A percentile compares a stretch with the other conserved stretches of the same genome.
These are phyloP conservation scores for Amanita jacksonii DNA, from an alignment of 768 basidiomycete species.

Conservation along the genomic window DNA sequence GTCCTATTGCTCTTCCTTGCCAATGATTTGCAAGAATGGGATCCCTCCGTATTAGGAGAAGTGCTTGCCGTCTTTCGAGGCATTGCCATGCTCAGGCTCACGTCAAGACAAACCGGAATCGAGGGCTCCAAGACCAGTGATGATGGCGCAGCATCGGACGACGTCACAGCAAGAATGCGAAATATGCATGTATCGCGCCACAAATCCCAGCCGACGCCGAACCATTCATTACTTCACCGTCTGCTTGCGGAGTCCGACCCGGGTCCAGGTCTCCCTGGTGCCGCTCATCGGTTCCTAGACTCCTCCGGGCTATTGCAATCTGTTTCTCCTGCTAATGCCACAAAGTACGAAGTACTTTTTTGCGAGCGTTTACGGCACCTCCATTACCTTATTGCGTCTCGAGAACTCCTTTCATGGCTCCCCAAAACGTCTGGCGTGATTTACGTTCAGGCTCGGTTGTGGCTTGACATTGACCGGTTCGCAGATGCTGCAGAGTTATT, in stretches of 20 bases:
- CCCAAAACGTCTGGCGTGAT: slow-evolving; percentile 68
- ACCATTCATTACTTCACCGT: slow-evolving; percentile 53
- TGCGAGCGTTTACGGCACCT: slow-evolving; percentile 59
- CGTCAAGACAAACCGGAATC: slow-evolving; percentile 47
- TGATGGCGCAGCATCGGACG: slow-evolving; percentile 34
- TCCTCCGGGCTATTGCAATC: slow-evolving; percentile 57
- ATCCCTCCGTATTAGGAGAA: slow-evolving; percentile 56
- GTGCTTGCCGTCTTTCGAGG: slow-evolving; percentile 78
- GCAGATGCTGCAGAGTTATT: slow-evolving; percentile 68
- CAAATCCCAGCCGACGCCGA: slow-evolving; percentile 36
- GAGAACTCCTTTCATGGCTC: slow-evolving; percentile 65
- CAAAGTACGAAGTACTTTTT: slow-evolving; percentile 60
- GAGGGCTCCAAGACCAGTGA: slow-evolving; percentile 11
- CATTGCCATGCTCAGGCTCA: slow-evolving; percentile 57
- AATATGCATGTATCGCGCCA: slow-evolving; percentile 63
- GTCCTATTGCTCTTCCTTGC: slow-evolving; percentile 64
- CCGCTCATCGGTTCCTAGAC: slow-evolving; percentile 66
- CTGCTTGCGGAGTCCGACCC: slow-evolving; percentile 46
- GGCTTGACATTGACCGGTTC: slow-evolving; percentile 52
- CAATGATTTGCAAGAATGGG: slow-evolving; percentile 53
- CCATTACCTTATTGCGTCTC: slow-evolving; percentile 50
- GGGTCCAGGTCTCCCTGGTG: slow-evolving; percentile 39
- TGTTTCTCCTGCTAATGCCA: slow-evolving; percentile 56
- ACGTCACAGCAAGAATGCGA: slow-evolving; percentile 59
- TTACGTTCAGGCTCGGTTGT: slow-evolving; percentile 64